A percentile compares a stretch with the other conserved stretches of the same genome.
Evolutionary conservation across 208 protist species (phyloP).

Genomic region (Acanthamoeba castellanii): DNA sequence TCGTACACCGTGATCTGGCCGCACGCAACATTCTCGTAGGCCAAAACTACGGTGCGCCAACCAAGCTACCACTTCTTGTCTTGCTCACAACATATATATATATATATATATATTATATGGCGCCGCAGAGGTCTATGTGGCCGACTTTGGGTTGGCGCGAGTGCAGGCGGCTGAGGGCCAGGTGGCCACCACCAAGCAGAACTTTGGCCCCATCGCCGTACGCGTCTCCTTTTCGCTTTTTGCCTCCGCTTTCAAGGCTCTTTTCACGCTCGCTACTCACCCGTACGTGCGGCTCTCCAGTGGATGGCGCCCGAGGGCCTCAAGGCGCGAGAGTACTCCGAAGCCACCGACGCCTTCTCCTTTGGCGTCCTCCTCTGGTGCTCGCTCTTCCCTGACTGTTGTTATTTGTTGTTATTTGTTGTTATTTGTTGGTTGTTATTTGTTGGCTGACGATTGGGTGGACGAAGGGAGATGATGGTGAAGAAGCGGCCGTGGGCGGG

Average conservation of each 20-base stretch:
- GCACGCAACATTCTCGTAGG: slow-evolving; percentile 61
- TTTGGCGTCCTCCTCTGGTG: slow-evolving; percentile 69
- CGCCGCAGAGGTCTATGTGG: slow-evolving; percentile 55
- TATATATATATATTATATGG: too few relatives aligned
- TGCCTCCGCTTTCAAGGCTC: neutral
- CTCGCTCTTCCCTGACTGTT: neutral
- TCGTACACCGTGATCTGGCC: slow-evolving; percentile 56
- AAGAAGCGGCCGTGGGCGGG: slow-evolving; percentile 23
- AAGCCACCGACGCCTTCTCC: slow-evolving; percentile 50
- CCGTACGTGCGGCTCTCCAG: neutral
- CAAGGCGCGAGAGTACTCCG: neutral
- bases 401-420: neutral
- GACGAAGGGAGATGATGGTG: slow-evolving; percentile 54
- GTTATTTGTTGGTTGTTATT: neutral
- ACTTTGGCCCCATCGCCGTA: slow-evolving; percentile 56
- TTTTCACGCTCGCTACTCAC: neutral
- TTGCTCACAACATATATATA: neutral
- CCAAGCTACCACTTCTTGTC: neutral
- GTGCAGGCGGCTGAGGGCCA: neutral
- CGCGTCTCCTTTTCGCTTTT: neutral
- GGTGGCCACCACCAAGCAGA: slow-evolving; percentile 41
- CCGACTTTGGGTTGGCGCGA: slow-evolving; percentile 59
- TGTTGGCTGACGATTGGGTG: too few relatives aligned
- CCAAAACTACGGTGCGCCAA: slow-evolving; percentile 33
- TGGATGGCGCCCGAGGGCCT: slow-evolving; percentile 73